Conservation (phyloP, 176 grass and related monocot genomes). For the Juncus inflexus region DNA sequence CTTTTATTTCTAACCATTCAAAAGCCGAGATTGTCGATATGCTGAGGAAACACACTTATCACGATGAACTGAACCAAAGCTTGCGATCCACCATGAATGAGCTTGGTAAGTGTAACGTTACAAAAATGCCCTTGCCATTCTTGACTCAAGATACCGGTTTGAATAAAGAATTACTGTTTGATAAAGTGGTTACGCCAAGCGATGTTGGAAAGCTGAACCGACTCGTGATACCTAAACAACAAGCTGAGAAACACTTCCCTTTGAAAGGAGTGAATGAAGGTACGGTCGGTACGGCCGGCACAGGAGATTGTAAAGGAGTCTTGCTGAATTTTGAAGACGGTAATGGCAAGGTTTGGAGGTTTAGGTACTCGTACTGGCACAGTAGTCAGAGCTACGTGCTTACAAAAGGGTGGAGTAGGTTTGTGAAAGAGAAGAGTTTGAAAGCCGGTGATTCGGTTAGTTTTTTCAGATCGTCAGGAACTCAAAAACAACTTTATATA, state of each 20-base stretch:
- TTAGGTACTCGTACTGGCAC: constrained; percentile 41
- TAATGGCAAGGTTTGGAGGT: constrained; percentile 31
- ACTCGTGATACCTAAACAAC: constrained; percentile 77
- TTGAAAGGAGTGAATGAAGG: not conserved
- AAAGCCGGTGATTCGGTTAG: constrained; percentile 34
- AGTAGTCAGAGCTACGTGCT: constrained; percentile 52
- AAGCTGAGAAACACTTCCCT: constrained; percentile 66
- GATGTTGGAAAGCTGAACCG: constrained; percentile 78
- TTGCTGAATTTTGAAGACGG: constrained; percentile 42
- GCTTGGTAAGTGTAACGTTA: constrained; percentile 14
- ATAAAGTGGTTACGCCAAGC: constrained; percentile 69
- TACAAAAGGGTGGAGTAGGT: constrained; percentile 54
- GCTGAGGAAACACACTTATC: constrained; percentile 82
- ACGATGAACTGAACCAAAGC: constrained; percentile 50
- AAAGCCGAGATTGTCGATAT: constrained; percentile 79
- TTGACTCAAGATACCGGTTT: not conserved
- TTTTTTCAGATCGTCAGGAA: constrained; percentile 22
- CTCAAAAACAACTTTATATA: constrained; percentile 51
- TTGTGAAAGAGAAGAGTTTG: constrained; percentile 40
- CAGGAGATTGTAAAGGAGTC: constrained; percentile 26
- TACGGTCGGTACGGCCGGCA: not conserved
- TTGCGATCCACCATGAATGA: constrained; percentile 17
- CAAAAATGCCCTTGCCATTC: constrained; percentile 16
- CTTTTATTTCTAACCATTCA: constrained; percentile 55
- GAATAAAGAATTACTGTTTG: constrained; percentile 45